Evolutionary conservation across 345 rosid genomes (phyloP), one percentile per base, ranked within the genome.

Genomic region (Linum lewisii): DNA sequence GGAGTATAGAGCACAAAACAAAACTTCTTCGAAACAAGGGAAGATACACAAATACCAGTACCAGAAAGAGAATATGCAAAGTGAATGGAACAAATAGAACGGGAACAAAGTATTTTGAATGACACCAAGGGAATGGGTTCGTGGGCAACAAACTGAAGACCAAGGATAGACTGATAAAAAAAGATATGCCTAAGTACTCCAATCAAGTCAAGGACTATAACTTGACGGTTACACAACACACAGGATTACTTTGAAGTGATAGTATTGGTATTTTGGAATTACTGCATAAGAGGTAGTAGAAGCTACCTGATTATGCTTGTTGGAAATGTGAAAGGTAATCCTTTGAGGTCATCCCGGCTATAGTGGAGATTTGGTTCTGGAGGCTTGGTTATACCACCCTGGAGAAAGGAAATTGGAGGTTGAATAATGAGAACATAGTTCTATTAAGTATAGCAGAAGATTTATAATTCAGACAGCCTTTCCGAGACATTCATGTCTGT

Each of bases 331-430:
- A 84, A 85, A n/a, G 96, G 98, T 63, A 87, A 74, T 63, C 95
- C 90, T 73, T 72, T 88, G 52, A 91, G 84, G 59, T 81, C 82
- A 73, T 91, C 95, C 57, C 84, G 77, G 69, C 79, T 78, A 60
- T 79, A 82, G 51, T 72, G 71, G 34, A 81, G 75, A 60, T 82
- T 53, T 24, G 84, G 86, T 78, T 82, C 76, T 36, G 79, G 70
- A 77, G 98, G 92, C 81, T 76, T 82, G 51, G 84, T 79, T 73
- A 91, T 84, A 70, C 96, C 96, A 57, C 96, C 98, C 80, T 75
- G 78, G 45, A 38, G 6, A 8, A 38, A 38, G 45, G 45, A 38
- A 38, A 38, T 38, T 9, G 45, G 9, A 38, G 16, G 16, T 15
- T 38, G 11, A 10, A 38, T 38, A 9, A 38, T 38, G 45, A 38